Evolutionary conservation across 2,329 filamentous ascomycete species (phyloP).

Genomic region (Stagonosporopsis rhizophila): DNA sequence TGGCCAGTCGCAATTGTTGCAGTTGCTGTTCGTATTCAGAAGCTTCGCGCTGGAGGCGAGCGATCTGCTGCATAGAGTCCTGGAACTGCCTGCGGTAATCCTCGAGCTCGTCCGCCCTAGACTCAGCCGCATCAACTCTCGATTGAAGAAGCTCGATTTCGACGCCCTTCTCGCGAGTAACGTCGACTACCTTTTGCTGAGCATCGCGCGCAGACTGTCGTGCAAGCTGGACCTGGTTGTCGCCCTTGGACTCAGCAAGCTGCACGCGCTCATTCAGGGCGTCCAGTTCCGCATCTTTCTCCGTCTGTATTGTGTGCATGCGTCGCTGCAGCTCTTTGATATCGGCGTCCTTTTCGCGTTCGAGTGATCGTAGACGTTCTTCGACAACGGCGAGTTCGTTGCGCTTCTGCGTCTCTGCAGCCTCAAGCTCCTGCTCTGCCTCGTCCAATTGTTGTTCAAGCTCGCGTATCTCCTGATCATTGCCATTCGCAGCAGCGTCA

Average conservation of each 20-base stretch:
- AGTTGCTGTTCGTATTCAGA: conserved; percentile 43
- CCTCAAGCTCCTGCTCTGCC: conserved; percentile 38
- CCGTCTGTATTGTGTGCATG: conserved; percentile 38
- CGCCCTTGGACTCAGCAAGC: conserved; percentile 50
- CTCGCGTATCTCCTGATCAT: conserved; percentile 60
- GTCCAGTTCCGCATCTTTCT: conserved; percentile 52
- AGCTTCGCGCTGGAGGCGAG: conserved; percentile 39
- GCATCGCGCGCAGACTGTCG: conserved; percentile 51
- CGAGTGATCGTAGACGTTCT: conserved; percentile 40
- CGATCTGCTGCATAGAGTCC: conserved; percentile 45
- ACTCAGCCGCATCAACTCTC: conserved; percentile 45
- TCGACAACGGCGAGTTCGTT: conserved; percentile 40
- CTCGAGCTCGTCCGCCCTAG: conserved; percentile 46
- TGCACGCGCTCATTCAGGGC: conserved; percentile 50
- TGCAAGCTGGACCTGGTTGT: conserved; percentile 50
- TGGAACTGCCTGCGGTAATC: conserved; percentile 45
- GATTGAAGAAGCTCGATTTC: conserved; percentile 48
- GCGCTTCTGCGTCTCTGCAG: conserved; percentile 37
- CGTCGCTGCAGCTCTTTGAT: conserved; percentile 46
- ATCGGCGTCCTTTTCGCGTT: conserved; percentile 49
- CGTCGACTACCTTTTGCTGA: conserved; percentile 46
- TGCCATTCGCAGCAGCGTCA: conserved; percentile 47
- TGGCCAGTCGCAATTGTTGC: conserved; percentile 39
- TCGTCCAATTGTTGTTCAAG: conserved; percentile 51
- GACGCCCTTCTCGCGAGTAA: conserved; percentile 48